Percentiles rank a stretch among this genome's conserved stretches.
Conservation (phyloP, 1,139 yeast genomes). For the Suhomyces panamericanus region DNA sequence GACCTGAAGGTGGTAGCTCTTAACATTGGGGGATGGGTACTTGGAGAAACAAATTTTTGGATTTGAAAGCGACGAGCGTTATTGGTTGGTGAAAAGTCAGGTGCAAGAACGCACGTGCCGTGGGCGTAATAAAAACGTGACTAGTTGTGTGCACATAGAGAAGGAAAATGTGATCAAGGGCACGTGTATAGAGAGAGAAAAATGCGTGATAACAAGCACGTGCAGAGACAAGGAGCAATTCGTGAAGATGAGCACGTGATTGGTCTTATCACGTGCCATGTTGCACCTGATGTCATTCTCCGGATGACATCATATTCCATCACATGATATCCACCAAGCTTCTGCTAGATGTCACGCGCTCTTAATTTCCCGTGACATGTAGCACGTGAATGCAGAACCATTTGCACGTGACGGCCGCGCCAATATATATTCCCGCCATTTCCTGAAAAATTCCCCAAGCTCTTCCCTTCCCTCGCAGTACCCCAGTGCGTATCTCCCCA, state of each 20-base stretch:
- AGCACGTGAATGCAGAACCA: background rate
- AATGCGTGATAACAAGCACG: too few species aligned
- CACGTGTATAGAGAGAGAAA: too few species aligned
- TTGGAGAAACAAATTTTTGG: conserved; percentile 5
- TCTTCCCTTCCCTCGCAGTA: background rate
- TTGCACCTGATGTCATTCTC: too few species aligned
- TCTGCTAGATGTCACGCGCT: too few species aligned
- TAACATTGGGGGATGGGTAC: conserved; percentile 19
- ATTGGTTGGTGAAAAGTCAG: conserved; percentile 18
- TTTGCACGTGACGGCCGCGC: conserved; percentile 1
- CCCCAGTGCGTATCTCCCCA: conserved; percentile 1
- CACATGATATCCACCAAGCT: too few species aligned
- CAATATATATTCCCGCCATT: conserved; percentile 1
- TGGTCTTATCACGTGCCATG: conserved; percentile 1
- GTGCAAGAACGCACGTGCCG: too few species aligned
- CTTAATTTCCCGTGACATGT: background rate
- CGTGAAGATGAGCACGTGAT: too few species aligned
- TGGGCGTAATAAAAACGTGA: too few species aligned
- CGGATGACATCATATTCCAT: background rate
- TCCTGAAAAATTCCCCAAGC: conserved; percentile 2
- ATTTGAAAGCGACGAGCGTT: conserved; percentile 21
- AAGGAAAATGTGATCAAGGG: too few species aligned
- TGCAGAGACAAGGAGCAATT: too few species aligned
- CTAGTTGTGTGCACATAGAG: too few species aligned
- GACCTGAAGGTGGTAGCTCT: conserved; percentile 22